Conservation (phyloP, 495 filamentous ascomycete genomes). For the Tuber indicum region DNA sequence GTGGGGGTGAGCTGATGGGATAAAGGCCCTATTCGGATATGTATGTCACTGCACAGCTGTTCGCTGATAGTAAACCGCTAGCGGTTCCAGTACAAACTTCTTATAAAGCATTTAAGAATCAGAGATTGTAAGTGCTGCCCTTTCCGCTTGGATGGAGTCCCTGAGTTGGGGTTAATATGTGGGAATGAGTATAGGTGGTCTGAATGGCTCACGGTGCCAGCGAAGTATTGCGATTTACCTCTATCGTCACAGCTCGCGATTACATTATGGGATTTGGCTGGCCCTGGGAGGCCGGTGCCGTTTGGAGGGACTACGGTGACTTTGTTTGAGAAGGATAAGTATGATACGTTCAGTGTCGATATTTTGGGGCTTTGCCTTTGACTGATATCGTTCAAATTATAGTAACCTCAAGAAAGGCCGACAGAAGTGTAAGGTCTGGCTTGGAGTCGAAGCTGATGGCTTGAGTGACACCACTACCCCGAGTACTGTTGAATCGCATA, state of each 20-base stretch:
- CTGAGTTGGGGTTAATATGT: conserved; percentile 32
- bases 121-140: conserved; percentile 49
- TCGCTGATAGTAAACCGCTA: conserved; percentile 90
- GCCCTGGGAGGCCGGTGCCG: conserved; percentile 60
- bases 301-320: conserved; percentile 90
- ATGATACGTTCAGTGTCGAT: conserved; percentile 6
- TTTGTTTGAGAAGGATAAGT: conserved; percentile 83
- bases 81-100: conserved; percentile 86
- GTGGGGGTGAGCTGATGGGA: conserved; percentile 11
- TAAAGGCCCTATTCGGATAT: conserved; percentile 62
- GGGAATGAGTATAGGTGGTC: conserved; percentile 58
- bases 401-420: conserved; percentile 74
- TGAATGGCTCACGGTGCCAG: conserved; percentile 87
- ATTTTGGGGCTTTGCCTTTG: not conserved
- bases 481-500: conserved; percentile 48
- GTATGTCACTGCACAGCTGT: conserved; percentile 85
- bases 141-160: not conserved
- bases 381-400: not conserved
- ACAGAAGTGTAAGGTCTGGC: conserved; percentile 82
- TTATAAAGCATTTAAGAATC: conserved; percentile 77
- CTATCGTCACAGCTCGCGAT: conserved; percentile 77
- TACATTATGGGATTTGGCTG: conserved; percentile 91
- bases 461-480: conserved; percentile 71
- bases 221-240: conserved; percentile 72
- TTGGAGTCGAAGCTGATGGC: conserved; percentile 78